Evolutionary conservation across 768 basidiomycete genomes (phyloP).

Genomic region (Pleurotus citrinopileatus): DNA sequence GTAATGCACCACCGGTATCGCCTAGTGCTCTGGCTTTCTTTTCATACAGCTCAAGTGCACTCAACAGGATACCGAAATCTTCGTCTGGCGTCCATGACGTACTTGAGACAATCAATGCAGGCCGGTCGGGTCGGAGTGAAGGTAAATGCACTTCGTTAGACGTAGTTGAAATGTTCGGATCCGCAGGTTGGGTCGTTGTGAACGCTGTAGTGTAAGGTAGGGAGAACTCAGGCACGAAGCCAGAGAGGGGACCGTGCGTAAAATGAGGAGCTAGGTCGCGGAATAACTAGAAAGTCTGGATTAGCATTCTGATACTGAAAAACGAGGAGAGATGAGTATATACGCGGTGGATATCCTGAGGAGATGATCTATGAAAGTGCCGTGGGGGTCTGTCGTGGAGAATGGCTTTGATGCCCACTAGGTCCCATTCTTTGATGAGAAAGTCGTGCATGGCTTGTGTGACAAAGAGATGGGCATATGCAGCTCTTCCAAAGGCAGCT

Average conservation of each 20-base stretch:
- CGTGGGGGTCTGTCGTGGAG: constrained; percentile 89
- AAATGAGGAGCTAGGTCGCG: neutral
- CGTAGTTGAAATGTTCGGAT: constrained; percentile 17
- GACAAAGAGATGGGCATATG: constrained; percentile 92
- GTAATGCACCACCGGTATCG: constrained; percentile 36
- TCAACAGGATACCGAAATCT: constrained; percentile 83
- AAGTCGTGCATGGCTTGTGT: constrained; percentile 81
- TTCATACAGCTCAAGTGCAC: constrained; percentile 74
- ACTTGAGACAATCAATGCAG: constrained; percentile 85
- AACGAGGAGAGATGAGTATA: constrained; percentile 10
- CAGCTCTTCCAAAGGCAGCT: constrained; percentile 67
- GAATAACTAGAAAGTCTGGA: constrained; percentile 5
- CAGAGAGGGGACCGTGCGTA: constrained; percentile 16
- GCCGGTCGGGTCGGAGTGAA: constrained; percentile 63
- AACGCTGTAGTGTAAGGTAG: constrained; percentile 61
- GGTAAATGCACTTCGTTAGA: constrained; percentile 39
- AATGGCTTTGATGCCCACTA: constrained; percentile 81
- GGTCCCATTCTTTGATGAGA: constrained; percentile 68
- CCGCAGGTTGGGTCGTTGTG: constrained; percentile 37
- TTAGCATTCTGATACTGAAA: neutral
- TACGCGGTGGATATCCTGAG: constrained; percentile 78
- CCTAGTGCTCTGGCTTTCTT: constrained; percentile 37
- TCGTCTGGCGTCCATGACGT: constrained; percentile 99
- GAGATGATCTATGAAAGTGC: constrained; percentile 71
- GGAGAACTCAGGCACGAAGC: constrained; percentile 52